Percentiles rank a stretch among this genome's conserved stretches.
Evolutionary conservation across 257 asterid species (phyloP).

Genomic region (Solanum arcanum): DNA sequence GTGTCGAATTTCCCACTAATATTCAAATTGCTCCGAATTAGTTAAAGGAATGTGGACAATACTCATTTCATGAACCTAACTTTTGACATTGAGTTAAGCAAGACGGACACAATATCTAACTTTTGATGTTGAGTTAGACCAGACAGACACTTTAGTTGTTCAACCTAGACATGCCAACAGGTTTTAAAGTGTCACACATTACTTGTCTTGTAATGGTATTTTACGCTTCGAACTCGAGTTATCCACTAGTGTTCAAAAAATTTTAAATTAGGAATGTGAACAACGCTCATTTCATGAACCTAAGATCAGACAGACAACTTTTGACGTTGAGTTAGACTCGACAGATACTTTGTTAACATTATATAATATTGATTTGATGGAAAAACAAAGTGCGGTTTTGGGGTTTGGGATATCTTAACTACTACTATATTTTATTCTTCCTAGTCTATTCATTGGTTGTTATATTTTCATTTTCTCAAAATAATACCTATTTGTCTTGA

Average conservation of each 20-base stretch:
- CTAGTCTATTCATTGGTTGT: constrained; percentile 8
- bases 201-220: not conserved
- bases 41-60: no score
- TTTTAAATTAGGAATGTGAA: not conserved
- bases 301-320: not conserved
- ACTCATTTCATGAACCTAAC: no score
- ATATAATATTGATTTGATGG: not conserved
- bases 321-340: not conserved
- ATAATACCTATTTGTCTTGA: constrained; percentile 9
- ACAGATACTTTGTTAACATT: not conserved
- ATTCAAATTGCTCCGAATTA: no score
- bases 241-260: not conserved
- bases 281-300: not conserved
- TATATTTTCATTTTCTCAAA: not conserved
- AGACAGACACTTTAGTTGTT: no score
- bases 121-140: no score
- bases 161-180: not conserved
- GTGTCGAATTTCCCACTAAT: no score
- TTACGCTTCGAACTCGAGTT: not conserved
- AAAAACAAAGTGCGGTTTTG: not conserved
- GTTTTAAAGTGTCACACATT: not conserved
- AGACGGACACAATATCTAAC: no score
- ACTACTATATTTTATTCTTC: not conserved
- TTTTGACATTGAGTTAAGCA: no score
- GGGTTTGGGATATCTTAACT: not conserved